phyloP scores from a whole-genome alignment of 2,329 filamentous ascomycete genomes.

The Claviceps sorghi region DNA sequence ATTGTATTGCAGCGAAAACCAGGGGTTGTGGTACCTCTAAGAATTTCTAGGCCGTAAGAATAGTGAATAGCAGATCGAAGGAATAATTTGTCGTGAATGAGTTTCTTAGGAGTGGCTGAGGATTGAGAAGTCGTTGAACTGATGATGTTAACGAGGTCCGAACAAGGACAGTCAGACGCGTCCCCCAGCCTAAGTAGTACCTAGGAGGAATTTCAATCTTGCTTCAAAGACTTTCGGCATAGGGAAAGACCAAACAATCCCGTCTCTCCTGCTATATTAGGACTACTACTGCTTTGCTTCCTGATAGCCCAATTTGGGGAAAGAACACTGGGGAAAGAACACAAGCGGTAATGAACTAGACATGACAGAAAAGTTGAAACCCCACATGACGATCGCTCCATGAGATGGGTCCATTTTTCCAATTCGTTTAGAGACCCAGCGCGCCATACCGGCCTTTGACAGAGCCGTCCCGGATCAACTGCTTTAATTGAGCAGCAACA shows the following conservation, averaged over 20 bases:
- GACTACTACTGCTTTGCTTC: neutral
- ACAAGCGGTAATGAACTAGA: too few relatives aligned
- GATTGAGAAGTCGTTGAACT: neutral
- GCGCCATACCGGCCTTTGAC: constrained; percentile 20
- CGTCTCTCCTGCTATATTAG: too few relatives aligned
- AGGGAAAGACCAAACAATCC: neutral
- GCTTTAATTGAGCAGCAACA: constrained; percentile 10
- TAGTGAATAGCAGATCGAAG: neutral
- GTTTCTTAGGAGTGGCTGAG: neutral
- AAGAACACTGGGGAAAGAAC: neutral
- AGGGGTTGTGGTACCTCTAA: neutral
- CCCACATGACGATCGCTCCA: neutral
- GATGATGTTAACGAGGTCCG: neutral
- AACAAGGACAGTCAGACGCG: neutral
- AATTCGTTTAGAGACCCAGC: constrained; percentile 17
- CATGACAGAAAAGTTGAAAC: neutral
- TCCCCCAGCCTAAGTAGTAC: neutral
- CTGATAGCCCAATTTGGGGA: neutral
- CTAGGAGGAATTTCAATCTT: neutral
- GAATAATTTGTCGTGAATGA: neutral
- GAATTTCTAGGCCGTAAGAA: neutral
- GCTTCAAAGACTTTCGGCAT: neutral
- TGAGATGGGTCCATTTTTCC: neutral
- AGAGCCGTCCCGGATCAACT: constrained; percentile 15
- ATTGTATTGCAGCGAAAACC: neutral